Base-by-base conservation (phyloP, 2,329 filamentous ascomycete species). In the Aureobasidium musti region DNA sequence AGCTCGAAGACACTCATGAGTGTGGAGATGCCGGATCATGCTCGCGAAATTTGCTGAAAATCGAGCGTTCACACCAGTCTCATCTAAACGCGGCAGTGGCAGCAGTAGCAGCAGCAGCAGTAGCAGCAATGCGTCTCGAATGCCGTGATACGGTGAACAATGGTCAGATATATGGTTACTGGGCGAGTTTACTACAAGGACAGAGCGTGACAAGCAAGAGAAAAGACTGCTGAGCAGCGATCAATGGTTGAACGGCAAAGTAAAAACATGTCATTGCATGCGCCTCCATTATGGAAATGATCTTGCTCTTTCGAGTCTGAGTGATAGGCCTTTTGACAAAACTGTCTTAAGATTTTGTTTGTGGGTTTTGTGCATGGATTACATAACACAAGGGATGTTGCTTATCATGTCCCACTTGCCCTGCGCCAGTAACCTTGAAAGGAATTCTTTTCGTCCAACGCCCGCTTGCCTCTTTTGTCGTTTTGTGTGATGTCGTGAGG, bases 281-380 rank as follows among this genome's bases (percentile, higher is more conserved):
- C 52, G 66, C 68, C 68, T 69, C 68, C 68, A 69, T 69, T 61
- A 53, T 67, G 43, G 14, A 23, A 11, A 56, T 21, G 68, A 69
- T 69, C 66, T 69, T 69, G 68, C 52, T 63, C 68, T 54, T 52
- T 53, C 39, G 70, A 76, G 73, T 73, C 41, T 76, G 70, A n/a
- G 73, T 73, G 35, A 77, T 77, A 77, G 76, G 75, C 75, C 75
- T 68, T 65, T 45, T 6, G 30, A 54, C 21, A 54, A 63, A 53
- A 54, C 47, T 39, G 35, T 72, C 35, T 39, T 23, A 5, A 11
- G 33, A 21, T 52, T 28, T 57, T 67, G 52, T 72, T 68, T 65
- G 70, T 33, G 63, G 41, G 64, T 72, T 71, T 73, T 70, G 70
- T 69, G 73, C 73, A 73, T 71, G 65, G 66, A 56, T 67, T 67